Evolutionary conservation across 2,329 filamentous ascomycete genomes (phyloP).

Genomic region (Phyllosticta capitalensis): DNA sequence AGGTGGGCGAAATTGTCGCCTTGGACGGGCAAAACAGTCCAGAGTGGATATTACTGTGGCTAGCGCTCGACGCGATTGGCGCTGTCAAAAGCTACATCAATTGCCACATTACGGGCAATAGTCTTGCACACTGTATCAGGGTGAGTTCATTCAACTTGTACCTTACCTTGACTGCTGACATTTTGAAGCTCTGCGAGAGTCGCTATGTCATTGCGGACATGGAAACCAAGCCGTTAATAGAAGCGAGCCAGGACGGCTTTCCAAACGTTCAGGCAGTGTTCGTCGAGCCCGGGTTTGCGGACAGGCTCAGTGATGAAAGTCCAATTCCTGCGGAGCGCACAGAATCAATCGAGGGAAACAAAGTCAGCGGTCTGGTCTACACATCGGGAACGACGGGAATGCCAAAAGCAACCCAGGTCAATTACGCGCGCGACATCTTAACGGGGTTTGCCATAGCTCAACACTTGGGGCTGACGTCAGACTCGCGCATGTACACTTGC

Average conservation of each 20-base stretch:
- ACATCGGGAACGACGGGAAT: constrained; percentile 52
- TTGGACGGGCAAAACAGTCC: constrained; percentile 61
- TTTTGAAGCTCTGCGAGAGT: constrained; percentile 32
- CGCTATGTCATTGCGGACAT: constrained; percentile 34
- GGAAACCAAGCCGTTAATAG: constrained; percentile 20
- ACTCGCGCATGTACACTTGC: constrained; percentile 62
- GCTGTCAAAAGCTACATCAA: constrained; percentile 64
- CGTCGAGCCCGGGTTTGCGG: constrained; percentile 52
- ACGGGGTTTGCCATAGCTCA: constrained; percentile 25
- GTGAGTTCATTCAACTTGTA: neutral
- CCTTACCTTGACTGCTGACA: neutral
- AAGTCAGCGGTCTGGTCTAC: constrained; percentile 47
- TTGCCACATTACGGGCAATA: constrained; percentile 54
- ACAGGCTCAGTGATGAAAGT: constrained; percentile 30
- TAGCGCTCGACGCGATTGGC: constrained; percentile 56
- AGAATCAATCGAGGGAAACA: constrained; percentile 18
- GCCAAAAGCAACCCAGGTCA: constrained; percentile 51
- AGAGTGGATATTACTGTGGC: constrained; percentile 57
- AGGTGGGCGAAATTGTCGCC: constrained; percentile 51
- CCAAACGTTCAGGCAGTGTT: constrained; percentile 36
- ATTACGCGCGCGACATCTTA: constrained; percentile 36
- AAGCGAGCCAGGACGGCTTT: constrained; percentile 1
- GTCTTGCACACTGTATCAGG: constrained; percentile 50
- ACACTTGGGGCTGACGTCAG: constrained; percentile 31
- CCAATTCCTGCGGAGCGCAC: constrained; percentile 19